Evolutionary conservation across 768 basidiomycete species (phyloP).

Genomic region (Mycena galopus): DNA sequence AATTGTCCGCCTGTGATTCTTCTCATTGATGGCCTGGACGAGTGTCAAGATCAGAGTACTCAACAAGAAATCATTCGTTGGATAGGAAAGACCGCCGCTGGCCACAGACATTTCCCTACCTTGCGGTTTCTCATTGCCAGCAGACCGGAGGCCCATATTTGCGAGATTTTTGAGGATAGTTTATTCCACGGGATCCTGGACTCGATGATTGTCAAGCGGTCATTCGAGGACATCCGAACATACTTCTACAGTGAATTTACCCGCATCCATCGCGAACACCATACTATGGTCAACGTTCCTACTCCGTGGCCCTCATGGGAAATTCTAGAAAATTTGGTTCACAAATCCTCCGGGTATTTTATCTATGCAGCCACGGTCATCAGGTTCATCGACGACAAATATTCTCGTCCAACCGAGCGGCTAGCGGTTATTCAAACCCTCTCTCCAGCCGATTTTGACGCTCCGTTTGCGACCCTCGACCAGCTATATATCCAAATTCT

Average conservation of each 20-base stretch:
- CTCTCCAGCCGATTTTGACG: background rate
- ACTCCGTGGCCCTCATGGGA: background rate
- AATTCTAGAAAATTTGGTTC: background rate
- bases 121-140: slow-evolving; percentile 7
- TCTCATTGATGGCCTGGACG: slow-evolving; percentile 6
- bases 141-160: slow-evolving; percentile 6
- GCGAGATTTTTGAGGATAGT: background rate
- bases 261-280: too few relatives aligned
- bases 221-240: background rate
- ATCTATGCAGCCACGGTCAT: slow-evolving; percentile 10
- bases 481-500: background rate
- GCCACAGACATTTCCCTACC: too few relatives aligned
- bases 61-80: background rate
- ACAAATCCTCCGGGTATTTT: slow-evolving; percentile 16
- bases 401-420: slow-evolving; percentile 7
- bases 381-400: slow-evolving; percentile 8
- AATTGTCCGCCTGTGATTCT: background rate
- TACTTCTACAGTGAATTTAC: background rate
- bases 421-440: background rate
- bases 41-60: background rate
- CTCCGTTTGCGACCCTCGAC: slow-evolving; percentile 1
- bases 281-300: background rate
- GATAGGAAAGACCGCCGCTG: too few relatives aligned
- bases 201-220: too few relatives aligned
- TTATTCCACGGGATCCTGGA: too few relatives aligned